Conservation (phyloP, 2,329 filamentous ascomycete genomes). For the Colletotrichum agaves region DNA sequence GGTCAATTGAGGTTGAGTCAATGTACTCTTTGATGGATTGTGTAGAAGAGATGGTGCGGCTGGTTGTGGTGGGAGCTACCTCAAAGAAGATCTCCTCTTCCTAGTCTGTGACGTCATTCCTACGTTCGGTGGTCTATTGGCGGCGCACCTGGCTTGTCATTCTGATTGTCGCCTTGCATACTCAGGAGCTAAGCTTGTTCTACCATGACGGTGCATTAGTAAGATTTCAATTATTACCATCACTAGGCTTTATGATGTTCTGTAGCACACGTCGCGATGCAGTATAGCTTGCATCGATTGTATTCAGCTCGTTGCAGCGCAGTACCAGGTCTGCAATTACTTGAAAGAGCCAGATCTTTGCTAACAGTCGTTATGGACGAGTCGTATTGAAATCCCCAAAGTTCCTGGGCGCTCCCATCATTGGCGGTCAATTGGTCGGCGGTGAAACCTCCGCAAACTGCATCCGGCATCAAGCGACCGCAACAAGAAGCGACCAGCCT, state of each 20-base stretch:
- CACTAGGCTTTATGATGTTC: too few relatives aligned
- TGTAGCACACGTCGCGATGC: too few relatives aligned
- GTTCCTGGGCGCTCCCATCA: neutral
- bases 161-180: neutral
- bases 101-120: constrained; percentile 26
- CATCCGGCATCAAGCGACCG: constrained; percentile 16
- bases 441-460: neutral
- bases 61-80: neutral
- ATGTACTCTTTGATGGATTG: neutral
- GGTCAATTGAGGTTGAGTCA: neutral
- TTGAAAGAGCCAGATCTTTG: too few relatives aligned
- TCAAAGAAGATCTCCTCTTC: neutral
- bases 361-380: too few relatives aligned
- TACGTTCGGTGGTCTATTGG: constrained; percentile 20
- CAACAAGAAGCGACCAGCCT: neutral
- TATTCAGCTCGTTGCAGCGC: neutral
- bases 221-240: too few relatives aligned
- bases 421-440: constrained; percentile 4
- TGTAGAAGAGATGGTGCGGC: neutral
- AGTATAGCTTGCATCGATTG: neutral
- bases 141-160: constrained; percentile 15
- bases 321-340: too few relatives aligned
- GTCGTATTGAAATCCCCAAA: too few relatives aligned
- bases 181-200: neutral
- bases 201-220: too few relatives aligned